These are phyloP conservation scores for Dothidotthia symphoricarpi DNA, from an alignment of 2,329 filamentous ascomycete species.

Conservation along the genomic window DNA sequence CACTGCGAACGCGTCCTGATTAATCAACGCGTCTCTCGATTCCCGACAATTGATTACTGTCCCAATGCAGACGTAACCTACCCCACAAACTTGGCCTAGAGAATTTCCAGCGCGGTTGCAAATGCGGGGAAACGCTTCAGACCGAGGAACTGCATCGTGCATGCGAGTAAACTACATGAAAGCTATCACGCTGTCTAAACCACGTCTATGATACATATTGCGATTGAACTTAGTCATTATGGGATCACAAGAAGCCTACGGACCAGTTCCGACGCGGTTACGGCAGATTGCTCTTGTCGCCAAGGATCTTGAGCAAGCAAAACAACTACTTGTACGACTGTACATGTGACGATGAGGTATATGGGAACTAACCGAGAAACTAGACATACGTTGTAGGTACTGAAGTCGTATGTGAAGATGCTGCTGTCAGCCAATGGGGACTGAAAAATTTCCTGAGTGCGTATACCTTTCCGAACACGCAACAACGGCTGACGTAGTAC, in stretches of 20 bases:
- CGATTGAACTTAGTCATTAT: conserved; percentile 9
- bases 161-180: conserved; percentile 6
- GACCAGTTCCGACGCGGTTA: conserved; percentile 30
- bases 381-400: conserved; percentile 42
- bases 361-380: conserved; percentile 2
- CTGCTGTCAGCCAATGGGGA: conserved; percentile 41
- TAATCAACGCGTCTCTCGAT: too few species aligned
- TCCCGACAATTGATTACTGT: too few species aligned
- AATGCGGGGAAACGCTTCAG: conserved; percentile 2
- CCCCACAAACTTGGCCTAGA: too few species aligned
- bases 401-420: conserved; percentile 43
- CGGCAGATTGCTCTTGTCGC: conserved; percentile 39
- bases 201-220: neutral
- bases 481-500: neutral
- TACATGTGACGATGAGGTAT: too few species aligned
- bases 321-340: conserved; percentile 24
- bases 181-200: neutral
- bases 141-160: conserved; percentile 1
- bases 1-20: too few species aligned
- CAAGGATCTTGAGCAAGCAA: conserved; percentile 28
- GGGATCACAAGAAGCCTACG: conserved; percentile 4
- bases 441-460: conserved; percentile 44
- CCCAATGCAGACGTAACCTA: too few species aligned
- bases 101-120: neutral
- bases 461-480: neutral